Evolutionary conservation across 2,329 filamentous ascomycete genomes (phyloP).

Genomic region (Chaetomiaceae sp.): DNA sequence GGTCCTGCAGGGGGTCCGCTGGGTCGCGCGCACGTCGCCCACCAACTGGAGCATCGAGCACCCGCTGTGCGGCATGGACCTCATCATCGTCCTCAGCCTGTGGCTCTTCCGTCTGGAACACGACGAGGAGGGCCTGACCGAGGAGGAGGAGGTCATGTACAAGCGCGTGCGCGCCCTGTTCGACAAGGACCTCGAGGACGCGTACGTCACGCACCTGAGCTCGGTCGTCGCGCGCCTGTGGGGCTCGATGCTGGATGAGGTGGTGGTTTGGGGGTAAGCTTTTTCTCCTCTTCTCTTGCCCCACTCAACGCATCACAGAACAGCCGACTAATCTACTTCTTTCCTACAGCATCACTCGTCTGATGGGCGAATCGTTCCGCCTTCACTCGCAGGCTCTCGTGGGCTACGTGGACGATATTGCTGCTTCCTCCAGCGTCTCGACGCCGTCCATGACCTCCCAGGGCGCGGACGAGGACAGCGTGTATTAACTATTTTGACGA

Average conservation of each 20-base stretch:
- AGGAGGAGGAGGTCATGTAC: conserved; percentile 83
- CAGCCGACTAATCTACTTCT: conserved; percentile 37
- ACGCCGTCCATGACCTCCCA: conserved; percentile 68
- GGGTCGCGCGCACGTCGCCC: conserved; percentile 95
- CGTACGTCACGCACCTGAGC: conserved; percentile 77
- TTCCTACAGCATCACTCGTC: conserved; percentile 67
- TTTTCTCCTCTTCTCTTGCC: background rate
- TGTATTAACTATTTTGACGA: conserved; percentile 56
- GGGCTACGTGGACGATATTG: conserved; percentile 83
- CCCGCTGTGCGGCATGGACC: conserved; percentile 88
- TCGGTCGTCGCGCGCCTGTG: conserved; percentile 92
- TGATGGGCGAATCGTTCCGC: conserved; percentile 98
- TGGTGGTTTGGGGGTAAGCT: conserved; percentile 98
- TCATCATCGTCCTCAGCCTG: conserved; percentile 95
- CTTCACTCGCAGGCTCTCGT: conserved; percentile 90
- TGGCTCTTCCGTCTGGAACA: conserved; percentile 99
- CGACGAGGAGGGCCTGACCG: conserved; percentile 84
- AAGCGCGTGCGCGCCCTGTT: conserved; percentile 87
- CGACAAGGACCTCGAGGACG: conserved; percentile 81
- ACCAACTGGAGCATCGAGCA: conserved; percentile 99
- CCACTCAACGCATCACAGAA: background rate
- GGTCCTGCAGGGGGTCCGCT: conserved; percentile 87
- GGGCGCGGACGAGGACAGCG: conserved; percentile 64
- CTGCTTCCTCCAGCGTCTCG: conserved; percentile 62
- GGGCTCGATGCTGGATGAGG: conserved; percentile 97